A percentile compares a stretch with the other conserved stretches of the same genome.
Evolutionary conservation across 768 basidiomycete species (phyloP).

Genomic region (Boletus subparvulus): DNA sequence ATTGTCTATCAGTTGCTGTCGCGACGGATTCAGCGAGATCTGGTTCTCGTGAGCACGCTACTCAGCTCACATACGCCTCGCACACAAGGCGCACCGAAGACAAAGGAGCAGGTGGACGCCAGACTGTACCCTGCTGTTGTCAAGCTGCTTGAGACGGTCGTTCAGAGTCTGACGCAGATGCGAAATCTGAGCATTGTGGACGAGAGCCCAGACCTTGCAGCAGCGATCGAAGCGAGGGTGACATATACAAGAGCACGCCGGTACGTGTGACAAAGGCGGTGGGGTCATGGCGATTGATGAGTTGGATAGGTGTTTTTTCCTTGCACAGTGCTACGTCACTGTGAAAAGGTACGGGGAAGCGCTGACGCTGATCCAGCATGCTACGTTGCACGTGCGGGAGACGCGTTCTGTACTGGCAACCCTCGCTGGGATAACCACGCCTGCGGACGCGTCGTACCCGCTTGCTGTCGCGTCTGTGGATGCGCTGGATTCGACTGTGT

Average conservation of each 20-base stretch:
- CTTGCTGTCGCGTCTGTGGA: slow-evolving; percentile 45
- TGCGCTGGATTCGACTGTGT: slow-evolving; percentile 52
- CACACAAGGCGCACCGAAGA: slow-evolving; percentile 25
- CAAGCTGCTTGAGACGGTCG: slow-evolving; percentile 81
- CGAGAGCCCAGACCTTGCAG: slow-evolving; percentile 79
- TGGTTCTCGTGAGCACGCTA: slow-evolving; percentile 70
- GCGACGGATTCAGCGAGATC: slow-evolving; percentile 84
- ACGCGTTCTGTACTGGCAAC: slow-evolving; percentile 53
- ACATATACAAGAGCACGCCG: slow-evolving; percentile 74
- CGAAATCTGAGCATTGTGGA: slow-evolving; percentile 81
- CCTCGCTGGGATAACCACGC: slow-evolving; percentile 43
- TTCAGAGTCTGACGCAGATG: slow-evolving; percentile 86
- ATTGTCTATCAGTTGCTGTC: slow-evolving; percentile 86
- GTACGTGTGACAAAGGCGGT: slow-evolving; percentile 36
- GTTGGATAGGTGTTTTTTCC: slow-evolving; percentile 60
- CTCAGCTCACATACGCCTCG: slow-evolving; percentile 44
- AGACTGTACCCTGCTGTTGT: slow-evolving; percentile 84
- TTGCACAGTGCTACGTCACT: slow-evolving; percentile 71
- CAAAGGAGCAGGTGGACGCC: slow-evolving; percentile 56
- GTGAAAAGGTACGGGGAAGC: slow-evolving; percentile 73
- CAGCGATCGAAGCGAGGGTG: slow-evolving; percentile 74
- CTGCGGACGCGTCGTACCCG: slow-evolving; percentile 50
- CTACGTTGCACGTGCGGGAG: slow-evolving; percentile 73
- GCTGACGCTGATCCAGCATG: slow-evolving; percentile 68
- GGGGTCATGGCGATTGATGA: slow-evolving; percentile 1